These are phyloP conservation scores for Melaleuca alternifolia DNA, from an alignment of 345 rosid species.

Conservation along the genomic window DNA sequence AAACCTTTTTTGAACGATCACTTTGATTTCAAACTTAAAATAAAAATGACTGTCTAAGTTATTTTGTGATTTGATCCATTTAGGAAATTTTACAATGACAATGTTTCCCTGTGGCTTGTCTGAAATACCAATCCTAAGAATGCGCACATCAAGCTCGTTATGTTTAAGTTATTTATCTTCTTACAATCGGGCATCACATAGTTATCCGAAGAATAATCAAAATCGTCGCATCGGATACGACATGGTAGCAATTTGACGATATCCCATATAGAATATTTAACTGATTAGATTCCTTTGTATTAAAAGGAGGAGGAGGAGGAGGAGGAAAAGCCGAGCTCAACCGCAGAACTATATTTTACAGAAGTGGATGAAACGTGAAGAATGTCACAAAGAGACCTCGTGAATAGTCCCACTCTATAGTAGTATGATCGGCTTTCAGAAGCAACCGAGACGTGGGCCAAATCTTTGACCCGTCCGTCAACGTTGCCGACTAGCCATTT, in stretches of 20 bases:
- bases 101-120: not conserved
- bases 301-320: not conserved
- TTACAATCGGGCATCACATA: not conserved
- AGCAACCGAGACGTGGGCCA: not conserved
- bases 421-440: not conserved
- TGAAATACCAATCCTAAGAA: not conserved
- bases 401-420: not conserved
- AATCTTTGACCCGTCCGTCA: not conserved
- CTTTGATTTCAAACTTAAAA: not conserved
- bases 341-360: not conserved
- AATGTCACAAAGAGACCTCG: not conserved
- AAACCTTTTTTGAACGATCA: not conserved
- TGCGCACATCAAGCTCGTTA: not conserved
- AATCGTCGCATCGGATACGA: not conserved
- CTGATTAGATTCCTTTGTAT: not conserved
- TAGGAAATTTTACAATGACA: not conserved
- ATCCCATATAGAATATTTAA: not conserved
- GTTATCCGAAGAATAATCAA: not conserved
- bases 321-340: not conserved
- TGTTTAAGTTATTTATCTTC: not conserved
- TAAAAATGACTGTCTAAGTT: not conserved
- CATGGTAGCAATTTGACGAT: not conserved
- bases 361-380: not conserved
- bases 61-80: accelerated
- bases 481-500: not conserved